These are phyloP conservation scores for Chrysosporium queenslandicum DNA, from an alignment of 2,329 filamentous ascomycete species.

Conservation along the genomic window DNA sequence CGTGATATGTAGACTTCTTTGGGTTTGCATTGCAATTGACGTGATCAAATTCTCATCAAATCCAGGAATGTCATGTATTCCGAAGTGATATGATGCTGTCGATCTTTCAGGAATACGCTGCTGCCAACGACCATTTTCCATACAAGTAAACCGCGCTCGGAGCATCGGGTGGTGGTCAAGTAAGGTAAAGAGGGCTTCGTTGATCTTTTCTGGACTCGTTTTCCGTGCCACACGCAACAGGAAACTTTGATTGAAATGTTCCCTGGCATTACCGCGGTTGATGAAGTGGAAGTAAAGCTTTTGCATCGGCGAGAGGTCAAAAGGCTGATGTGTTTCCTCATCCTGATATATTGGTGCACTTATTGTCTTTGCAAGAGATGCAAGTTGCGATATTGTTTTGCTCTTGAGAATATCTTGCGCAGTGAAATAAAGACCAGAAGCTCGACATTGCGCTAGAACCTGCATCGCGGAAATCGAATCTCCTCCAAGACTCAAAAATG, in stretches of 20 bases:
- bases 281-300: constrained; percentile 16
- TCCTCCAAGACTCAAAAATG: constrained; percentile 1
- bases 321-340: background rate
- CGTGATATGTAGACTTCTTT: constrained; percentile 28
- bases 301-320: constrained; percentile 22
- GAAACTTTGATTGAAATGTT: constrained; percentile 22
- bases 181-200: constrained; percentile 11
- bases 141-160: background rate
- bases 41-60: background rate
- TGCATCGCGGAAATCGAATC: constrained; percentile 10
- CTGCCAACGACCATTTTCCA: background rate
- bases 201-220: constrained; percentile 6
- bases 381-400: constrained; percentile 8
- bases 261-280: constrained; percentile 1
- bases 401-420: constrained; percentile 11
- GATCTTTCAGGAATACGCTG: background rate
- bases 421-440: constrained; percentile 3
- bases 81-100: background rate
- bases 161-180: constrained; percentile 5
- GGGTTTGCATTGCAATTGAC: constrained; percentile 23
- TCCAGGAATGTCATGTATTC: background rate
- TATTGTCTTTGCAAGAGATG: background rate
- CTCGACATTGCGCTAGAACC: background rate
- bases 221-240: constrained; percentile 13
- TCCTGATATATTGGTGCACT: background rate